phyloP scores from a whole-genome alignment of 176 grass and related monocot genomes.

The Aegilops speltoides region DNA sequence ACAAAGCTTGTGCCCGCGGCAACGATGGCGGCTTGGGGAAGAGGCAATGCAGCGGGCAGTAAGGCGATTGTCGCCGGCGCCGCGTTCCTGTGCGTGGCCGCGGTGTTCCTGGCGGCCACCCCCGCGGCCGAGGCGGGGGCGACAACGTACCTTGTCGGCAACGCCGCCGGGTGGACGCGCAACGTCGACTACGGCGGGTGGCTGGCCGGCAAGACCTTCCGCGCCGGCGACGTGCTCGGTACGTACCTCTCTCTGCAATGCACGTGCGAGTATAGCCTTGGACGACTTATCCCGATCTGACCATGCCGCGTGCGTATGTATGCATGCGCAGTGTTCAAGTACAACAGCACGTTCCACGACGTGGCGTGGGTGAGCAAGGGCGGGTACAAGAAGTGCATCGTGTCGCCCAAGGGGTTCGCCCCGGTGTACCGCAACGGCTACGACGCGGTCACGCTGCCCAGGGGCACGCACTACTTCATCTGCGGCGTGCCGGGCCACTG shows the following conservation, averaged over 20 bases:
- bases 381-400: conserved; percentile 41
- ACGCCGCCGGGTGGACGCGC: conserved; percentile 35
- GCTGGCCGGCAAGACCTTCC: conserved; percentile 35
- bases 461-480: conserved; percentile 44
- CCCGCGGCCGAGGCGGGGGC: conserved; percentile 13
- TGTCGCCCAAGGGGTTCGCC: conserved; percentile 18
- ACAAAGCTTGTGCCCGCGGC: background rate
- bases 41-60: conserved; percentile 26
- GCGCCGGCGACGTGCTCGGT: conserved; percentile 50
- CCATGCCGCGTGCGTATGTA: background rate
- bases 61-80: background rate
- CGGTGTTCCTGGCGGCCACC: background rate
- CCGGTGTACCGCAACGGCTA: conserved; percentile 27
- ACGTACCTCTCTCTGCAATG: background rate
- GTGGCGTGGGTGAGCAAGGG: conserved; percentile 40
- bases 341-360: conserved; percentile 41
- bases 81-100: background rate
- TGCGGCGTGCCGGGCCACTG: conserved; percentile 39
- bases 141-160: conserved; percentile 41
- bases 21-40: conserved; percentile 37
- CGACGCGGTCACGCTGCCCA: conserved; percentile 28
- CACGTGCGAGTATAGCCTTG: background rate
- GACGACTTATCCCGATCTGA: background rate
- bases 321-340: conserved; percentile 45
- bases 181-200: background rate